A percentile compares a stretch with the other conserved stretches of the same genome.
These are phyloP conservation scores for Knoxdaviesia capensis DNA, from an alignment of 2,329 filamentous ascomycete species.

Conservation along the genomic window DNA sequence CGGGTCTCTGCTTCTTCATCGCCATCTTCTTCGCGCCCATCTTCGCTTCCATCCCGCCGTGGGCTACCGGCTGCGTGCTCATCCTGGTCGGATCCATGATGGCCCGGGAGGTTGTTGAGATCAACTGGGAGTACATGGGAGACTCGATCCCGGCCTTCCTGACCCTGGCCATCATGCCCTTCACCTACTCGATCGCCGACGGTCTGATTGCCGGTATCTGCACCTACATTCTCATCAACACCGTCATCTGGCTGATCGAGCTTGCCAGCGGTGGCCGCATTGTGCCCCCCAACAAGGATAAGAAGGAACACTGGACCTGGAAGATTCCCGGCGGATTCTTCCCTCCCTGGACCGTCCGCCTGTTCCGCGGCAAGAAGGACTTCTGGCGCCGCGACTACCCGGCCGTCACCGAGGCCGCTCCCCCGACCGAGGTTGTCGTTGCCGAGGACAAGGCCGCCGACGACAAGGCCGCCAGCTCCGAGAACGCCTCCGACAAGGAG, in stretches of 20 bases:
- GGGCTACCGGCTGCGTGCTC: conserved; percentile 71
- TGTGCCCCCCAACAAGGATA: conserved; percentile 51
- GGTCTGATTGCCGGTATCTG: conserved; percentile 66
- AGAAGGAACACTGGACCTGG: conserved; percentile 68
- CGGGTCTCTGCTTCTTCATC: conserved; percentile 50
- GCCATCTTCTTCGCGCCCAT: conserved; percentile 59
- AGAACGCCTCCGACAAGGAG: no score
- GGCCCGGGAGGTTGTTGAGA: conserved; percentile 56
- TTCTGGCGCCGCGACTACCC: conserved; percentile 36
- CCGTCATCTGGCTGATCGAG: conserved; percentile 46
- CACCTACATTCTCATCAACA: conserved; percentile 60
- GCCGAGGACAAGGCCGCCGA: conserved; percentile 1
- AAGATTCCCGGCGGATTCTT: conserved; percentile 54
- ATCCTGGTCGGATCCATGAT: conserved; percentile 79
- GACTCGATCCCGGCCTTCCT: conserved; percentile 73
- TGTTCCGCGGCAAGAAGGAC: conserved; percentile 45
- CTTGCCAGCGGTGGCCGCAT: conserved; percentile 47
- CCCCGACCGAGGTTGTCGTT: not conserved
- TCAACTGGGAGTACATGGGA: conserved; percentile 77
- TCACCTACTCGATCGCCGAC: conserved; percentile 76
- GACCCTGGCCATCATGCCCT: conserved; percentile 71
- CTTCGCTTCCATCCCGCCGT: conserved; percentile 57
- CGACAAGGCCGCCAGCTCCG: not conserved
- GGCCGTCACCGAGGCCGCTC: conserved; percentile 5
- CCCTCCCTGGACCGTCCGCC: conserved; percentile 51